Evolutionary conservation across 495 filamentous ascomycete species (phyloP).

Genomic region (Penicillium mononematosum): DNA sequence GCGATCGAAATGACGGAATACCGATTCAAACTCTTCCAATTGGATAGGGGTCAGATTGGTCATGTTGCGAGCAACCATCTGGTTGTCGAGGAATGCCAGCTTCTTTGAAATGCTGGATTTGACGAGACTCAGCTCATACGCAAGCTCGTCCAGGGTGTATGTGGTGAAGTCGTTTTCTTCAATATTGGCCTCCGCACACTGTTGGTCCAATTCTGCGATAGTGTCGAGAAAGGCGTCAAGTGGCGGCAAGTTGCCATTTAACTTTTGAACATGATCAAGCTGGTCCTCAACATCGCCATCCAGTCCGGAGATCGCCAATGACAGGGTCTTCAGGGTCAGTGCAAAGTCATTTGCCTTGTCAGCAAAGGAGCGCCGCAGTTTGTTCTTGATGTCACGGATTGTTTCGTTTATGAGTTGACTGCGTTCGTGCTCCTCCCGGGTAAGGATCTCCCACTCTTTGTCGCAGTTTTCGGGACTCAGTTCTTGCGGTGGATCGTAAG

Average conservation of each 20-base stretch:
- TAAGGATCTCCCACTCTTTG: slow-evolving; percentile 72
- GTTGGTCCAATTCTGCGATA: slow-evolving; percentile 76
- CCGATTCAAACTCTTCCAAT: slow-evolving; percentile 94
- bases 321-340: slow-evolving; percentile 86
- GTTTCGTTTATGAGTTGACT: slow-evolving; percentile 96
- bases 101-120: slow-evolving; percentile 91
- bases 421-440: slow-evolving; percentile 77
- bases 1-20: slow-evolving; percentile 97
- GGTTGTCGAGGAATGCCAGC: slow-evolving; percentile 93
- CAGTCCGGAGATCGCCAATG: slow-evolving; percentile 86
- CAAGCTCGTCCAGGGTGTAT: slow-evolving; percentile 93
- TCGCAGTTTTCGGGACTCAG: slow-evolving; percentile 78
- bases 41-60: slow-evolving; percentile 98
- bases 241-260: slow-evolving; percentile 78
- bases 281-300: slow-evolving; percentile 97
- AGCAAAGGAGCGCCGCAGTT: slow-evolving; percentile 85
- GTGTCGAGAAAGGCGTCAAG: slow-evolving; percentile 83
- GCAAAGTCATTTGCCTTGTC: slow-evolving; percentile 98
- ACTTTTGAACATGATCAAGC: slow-evolving; percentile 73
- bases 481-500: slow-evolving; percentile 85
- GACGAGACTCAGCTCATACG: slow-evolving; percentile 89
- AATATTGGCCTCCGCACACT: slow-evolving; percentile 94
- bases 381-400: slow-evolving; percentile 96
- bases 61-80: slow-evolving; percentile 96
- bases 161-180: slow-evolving; percentile 99